These are phyloP conservation scores for Penicillium waksmanii DNA, from an alignment of 495 filamentous ascomycete species.

Conservation along the genomic window DNA sequence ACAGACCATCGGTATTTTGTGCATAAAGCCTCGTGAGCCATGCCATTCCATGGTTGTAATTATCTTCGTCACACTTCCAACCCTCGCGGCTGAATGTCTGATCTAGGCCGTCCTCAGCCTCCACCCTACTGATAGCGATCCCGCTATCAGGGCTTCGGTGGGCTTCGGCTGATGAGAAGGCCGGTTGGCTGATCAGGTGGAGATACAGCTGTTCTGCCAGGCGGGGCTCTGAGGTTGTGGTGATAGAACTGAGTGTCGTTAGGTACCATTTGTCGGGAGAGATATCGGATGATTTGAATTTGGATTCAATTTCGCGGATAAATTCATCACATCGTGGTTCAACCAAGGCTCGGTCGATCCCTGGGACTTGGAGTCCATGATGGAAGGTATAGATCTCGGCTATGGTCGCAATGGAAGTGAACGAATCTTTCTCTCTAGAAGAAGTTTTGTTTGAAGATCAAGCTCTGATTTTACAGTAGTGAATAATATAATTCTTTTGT, in stretches of 20 bases:
- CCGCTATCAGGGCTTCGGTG: constrained; percentile 43
- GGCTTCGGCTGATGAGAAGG: constrained; percentile 29
- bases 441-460: neutral
- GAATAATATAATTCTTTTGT: neutral
- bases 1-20: constrained; percentile 26
- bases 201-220: constrained; percentile 43
- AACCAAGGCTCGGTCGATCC: constrained; percentile 6
- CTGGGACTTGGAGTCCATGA: neutral
- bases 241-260: constrained; percentile 27
- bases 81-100: constrained; percentile 35
- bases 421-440: neutral
- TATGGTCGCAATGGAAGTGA: neutral
- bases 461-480: too few relatives aligned
- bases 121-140: constrained; percentile 39
- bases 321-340: constrained; percentile 13
- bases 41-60: constrained; percentile 35
- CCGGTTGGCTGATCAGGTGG: constrained; percentile 41
- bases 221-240: constrained; percentile 38
- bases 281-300: constrained; percentile 19
- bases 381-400: neutral
- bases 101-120: constrained; percentile 43
- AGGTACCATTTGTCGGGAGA: constrained; percentile 27
- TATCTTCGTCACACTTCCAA: constrained; percentile 39
- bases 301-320: constrained; percentile 18
- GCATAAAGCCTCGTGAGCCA: constrained; percentile 37